These are phyloP conservation scores for Fusarium ramigenum DNA, from an alignment of 2,329 filamentous ascomycete species.

Conservation along the genomic window DNA sequence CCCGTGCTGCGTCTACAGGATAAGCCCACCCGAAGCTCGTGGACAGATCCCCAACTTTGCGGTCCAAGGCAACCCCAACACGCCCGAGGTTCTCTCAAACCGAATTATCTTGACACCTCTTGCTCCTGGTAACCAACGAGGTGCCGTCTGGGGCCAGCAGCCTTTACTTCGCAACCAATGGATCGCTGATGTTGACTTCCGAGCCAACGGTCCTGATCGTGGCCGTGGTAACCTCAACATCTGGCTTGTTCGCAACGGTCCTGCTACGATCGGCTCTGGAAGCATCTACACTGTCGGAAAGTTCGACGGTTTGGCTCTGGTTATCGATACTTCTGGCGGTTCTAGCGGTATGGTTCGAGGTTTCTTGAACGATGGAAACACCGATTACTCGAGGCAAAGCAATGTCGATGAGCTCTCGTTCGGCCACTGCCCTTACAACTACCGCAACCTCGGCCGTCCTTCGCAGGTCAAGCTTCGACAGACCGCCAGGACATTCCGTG, in stretches of 20 bases:
- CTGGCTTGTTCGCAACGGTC: constrained; percentile 83
- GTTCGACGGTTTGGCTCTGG: constrained; percentile 91
- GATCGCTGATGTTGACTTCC: constrained; percentile 86
- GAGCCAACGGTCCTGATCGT: constrained; percentile 84
- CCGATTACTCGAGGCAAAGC: constrained; percentile 77
- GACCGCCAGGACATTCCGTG: constrained; percentile 71
- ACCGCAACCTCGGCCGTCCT: constrained; percentile 89
- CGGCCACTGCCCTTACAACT: constrained; percentile 89
- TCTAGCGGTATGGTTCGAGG: constrained; percentile 83
- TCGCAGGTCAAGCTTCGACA: constrained; percentile 80
- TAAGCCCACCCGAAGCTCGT: constrained; percentile 68
- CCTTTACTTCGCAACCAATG: constrained; percentile 73
- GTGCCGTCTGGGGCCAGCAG: constrained; percentile 80
- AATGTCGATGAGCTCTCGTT: constrained; percentile 88
- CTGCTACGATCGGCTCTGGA: constrained; percentile 70
- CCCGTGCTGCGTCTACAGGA: constrained; percentile 53
- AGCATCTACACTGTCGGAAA: constrained; percentile 86
- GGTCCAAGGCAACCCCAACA: constrained; percentile 62
- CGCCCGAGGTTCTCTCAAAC: constrained; percentile 80
- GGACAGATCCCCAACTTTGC: constrained; percentile 63
- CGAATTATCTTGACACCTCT: constrained; percentile 91
- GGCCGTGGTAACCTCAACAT: constrained; percentile 91
- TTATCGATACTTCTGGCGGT: constrained; percentile 85
- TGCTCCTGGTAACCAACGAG: constrained; percentile 84
- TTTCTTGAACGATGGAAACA: constrained; percentile 91